Conservation (phyloP, 371 early-diverging fungal species). For the Dipsacomyces acuminosporus region DNA sequence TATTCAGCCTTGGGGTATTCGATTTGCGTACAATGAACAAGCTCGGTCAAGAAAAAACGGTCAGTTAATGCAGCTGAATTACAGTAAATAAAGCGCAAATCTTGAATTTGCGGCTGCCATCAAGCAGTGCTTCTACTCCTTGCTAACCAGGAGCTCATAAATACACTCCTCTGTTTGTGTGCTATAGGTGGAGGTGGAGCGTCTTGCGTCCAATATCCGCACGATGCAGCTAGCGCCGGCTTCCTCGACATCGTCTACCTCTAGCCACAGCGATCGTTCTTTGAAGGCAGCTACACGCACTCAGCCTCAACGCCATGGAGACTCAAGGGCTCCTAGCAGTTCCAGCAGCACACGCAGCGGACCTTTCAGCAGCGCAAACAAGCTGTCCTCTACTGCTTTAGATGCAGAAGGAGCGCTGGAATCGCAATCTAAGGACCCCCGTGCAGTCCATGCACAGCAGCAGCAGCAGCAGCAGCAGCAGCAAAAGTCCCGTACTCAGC, state of each 20-base stretch:
- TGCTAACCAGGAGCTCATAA: background rate
- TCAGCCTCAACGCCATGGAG: slow-evolving; percentile 5
- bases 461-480: background rate
- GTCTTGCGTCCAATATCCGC: slow-evolving; percentile 19
- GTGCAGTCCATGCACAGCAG: too few species aligned
- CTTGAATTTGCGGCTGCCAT: too few species aligned
- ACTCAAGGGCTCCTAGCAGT: background rate
- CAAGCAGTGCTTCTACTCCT: background rate
- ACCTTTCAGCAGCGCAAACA: too few species aligned
- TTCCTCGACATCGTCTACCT: slow-evolving; percentile 1
- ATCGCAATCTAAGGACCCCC: too few species aligned
- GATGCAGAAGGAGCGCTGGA: too few species aligned
- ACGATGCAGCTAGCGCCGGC: slow-evolving; percentile 17
- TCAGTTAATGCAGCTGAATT: background rate
- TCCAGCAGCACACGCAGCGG: too few species aligned
- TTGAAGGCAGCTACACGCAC: slow-evolving; percentile 6
- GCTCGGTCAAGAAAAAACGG: background rate
- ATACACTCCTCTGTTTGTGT: background rate
- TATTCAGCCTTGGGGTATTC: too few species aligned
- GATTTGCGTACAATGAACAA: background rate
- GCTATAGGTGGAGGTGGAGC: slow-evolving; percentile 18
- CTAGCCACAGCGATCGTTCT: background rate
- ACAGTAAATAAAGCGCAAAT: too few species aligned
- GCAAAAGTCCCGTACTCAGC: background rate
- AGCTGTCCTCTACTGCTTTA: background rate